A percentile compares a stretch with the other conserved stretches of the same genome.
These are phyloP conservation scores for Orbilia javanica DNA, from an alignment of 2,329 filamentous ascomycete genomes.

Conservation along the genomic window DNA sequence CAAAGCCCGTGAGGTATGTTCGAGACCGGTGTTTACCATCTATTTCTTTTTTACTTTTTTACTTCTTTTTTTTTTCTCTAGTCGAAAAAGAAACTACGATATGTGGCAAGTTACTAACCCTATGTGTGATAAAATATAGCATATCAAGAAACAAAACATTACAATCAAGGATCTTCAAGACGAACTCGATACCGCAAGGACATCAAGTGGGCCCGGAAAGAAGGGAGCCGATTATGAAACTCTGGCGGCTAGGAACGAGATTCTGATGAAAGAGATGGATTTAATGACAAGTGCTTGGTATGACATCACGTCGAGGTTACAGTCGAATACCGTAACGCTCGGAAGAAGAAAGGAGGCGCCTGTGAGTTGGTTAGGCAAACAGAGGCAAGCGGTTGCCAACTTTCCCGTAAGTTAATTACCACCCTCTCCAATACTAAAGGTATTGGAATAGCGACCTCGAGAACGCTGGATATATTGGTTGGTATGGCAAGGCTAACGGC, in stretches of 20 bases:
- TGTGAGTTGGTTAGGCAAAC: conserved; percentile 86
- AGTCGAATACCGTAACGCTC: conserved; percentile 84
- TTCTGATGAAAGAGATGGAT: conserved; percentile 80
- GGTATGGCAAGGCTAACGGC: not conserved
- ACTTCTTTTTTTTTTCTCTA: not conserved
- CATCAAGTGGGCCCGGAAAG: conserved; percentile 60
- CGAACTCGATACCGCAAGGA: conserved; percentile 60
- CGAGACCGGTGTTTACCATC: not conserved
- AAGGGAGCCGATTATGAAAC: conserved; percentile 62
- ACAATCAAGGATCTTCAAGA: conserved; percentile 63
- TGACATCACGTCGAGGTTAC: conserved; percentile 80
- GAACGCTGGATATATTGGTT: not conserved
- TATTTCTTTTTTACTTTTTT: not conserved
- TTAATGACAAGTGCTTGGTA: conserved; percentile 89
- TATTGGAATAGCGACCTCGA: not conserved
- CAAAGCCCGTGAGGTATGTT: conserved; percentile 61
- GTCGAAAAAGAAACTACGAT: not conserved
- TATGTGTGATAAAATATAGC: conserved; percentile 51
- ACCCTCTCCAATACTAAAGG: not conserved
- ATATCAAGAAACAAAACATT: conserved; percentile 63
- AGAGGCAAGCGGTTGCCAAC: conserved; percentile 68
- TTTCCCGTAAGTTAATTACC: conserved; percentile 45
- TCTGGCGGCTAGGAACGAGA: conserved; percentile 69
- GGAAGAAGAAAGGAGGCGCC: conserved; percentile 80
- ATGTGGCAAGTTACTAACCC: conserved; percentile 11